Base-by-base conservation (phyloP, 306 rosid species). In the Ceratonia siliqua region DNA sequence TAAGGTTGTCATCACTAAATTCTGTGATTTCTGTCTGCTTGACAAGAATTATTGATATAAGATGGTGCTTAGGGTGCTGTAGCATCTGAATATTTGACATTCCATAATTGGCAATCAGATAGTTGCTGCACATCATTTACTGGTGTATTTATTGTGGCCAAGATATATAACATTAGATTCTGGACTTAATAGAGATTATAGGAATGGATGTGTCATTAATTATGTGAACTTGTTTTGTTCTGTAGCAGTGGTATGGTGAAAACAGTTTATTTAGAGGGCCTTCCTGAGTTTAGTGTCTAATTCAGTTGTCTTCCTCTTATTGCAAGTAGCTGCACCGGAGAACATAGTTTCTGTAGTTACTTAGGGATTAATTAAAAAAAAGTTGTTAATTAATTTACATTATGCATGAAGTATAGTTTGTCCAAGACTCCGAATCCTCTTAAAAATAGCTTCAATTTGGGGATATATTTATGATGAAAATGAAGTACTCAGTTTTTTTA, bases 61-160 rank as follows among this genome's bases (percentile, higher is more conserved):
- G 49, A 33, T 73, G 72, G 72, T 79, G 52, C 55, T 67, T 62
- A 25, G 76, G 73, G 77, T 52, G 73, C 70, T 12, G 21, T 72
- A 30, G 30, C 27, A 15, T 63, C 65, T 78, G 72, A 55, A 18
- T 67, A 48, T 55, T 39, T 56, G 74, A 20, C 63, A 64, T 76
- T 45, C 38, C 56, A 42, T 48, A 70, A 54, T 55, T 52, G 54
- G 54, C 63, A 50, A 66, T 50, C 70, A 68, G 63, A 75, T 78
- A 57, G 45, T 55, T 50, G 73, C 66, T 46, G 50, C 64, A 30
- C 52, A 12, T 18, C 46, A 42, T 32, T 52, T 21, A 33, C 32
- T 72, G 43, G 57, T 32, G 20, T 62, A 17, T 75, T 45, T 75
- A 9, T 63, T 65, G 17, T 54, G 56, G 35, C 4, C 28, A 36